Evolutionary conservation across 1,284 basidiomycete species (phyloP).

Genomic region (Exsudoporus floridanus): DNA sequence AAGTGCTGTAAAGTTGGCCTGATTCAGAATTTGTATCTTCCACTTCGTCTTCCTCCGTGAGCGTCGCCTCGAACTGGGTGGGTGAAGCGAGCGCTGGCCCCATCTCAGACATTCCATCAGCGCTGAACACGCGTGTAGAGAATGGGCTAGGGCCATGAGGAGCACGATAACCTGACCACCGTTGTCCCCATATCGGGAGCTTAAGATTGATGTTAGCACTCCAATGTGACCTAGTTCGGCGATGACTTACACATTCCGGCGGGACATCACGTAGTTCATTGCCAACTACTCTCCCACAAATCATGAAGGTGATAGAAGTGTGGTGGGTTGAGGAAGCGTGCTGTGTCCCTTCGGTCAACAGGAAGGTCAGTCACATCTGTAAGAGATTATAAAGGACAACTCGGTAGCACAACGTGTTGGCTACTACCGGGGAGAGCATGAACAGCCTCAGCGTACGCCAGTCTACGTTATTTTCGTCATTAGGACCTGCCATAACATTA

Average conservation of each 20-base stretch:
- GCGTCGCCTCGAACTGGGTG: conserved; percentile 22
- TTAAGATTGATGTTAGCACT: conserved; percentile 20
- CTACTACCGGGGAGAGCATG: conserved; percentile 21
- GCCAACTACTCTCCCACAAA: conserved; percentile 34
- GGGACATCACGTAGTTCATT: conserved; percentile 34
- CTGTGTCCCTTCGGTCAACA: conserved; percentile 17
- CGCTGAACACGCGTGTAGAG: conserved; percentile 24
- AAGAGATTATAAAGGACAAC: conserved; percentile 30
- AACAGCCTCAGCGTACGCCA: conserved; percentile 27
- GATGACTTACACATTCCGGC: conserved; percentile 29
- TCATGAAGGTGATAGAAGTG: conserved; percentile 22
- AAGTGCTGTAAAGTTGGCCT: conserved; percentile 7
- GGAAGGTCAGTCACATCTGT: conserved; percentile 19
- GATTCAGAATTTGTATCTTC: conserved; percentile 22
- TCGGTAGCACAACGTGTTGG: conserved; percentile 25
- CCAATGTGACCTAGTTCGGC: neutral
- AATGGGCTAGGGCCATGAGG: conserved; percentile 32
- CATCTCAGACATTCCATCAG: conserved; percentile 26
- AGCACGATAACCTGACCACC: conserved; percentile 27
- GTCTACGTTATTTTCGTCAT: conserved; percentile 20
- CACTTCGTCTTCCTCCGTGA: conserved; percentile 23
- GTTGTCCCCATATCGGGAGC: conserved; percentile 37
- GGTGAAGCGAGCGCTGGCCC: conserved; percentile 27
- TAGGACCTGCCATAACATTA: conserved; percentile 20
- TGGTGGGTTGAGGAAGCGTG: conserved; percentile 14